These are phyloP conservation scores for Plenodomus biglobosus DNA, from an alignment of 2,329 filamentous ascomycete genomes.

Conservation along the genomic window DNA sequence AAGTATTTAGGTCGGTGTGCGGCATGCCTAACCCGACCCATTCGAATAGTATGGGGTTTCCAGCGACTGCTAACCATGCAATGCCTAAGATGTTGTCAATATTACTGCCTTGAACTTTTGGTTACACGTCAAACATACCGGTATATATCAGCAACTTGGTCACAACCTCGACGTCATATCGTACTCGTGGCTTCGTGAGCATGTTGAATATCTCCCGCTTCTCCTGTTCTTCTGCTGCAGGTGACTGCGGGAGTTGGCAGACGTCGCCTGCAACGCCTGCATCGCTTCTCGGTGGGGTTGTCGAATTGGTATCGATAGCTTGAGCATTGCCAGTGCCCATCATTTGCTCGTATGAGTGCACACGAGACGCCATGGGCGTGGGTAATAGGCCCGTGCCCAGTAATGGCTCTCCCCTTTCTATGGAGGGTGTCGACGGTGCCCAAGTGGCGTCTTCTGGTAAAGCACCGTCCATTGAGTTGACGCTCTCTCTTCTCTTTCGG, in stretches of 20 bases:
- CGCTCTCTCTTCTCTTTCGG: slow-evolving; percentile 63
- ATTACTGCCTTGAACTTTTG: not conserved
- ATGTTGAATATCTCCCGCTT: slow-evolving; percentile 74
- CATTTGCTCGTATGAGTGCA: slow-evolving; percentile 70
- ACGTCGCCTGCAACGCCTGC: slow-evolving; percentile 36
- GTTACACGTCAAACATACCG: slow-evolving; percentile 58
- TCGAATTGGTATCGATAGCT: slow-evolving; percentile 4
- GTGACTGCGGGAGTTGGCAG: slow-evolving; percentile 16
- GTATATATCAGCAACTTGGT: slow-evolving; percentile 95
- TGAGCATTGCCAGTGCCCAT: slow-evolving; percentile 66
- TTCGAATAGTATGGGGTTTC: slow-evolving; percentile 73
- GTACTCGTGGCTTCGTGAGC: slow-evolving; percentile 81
- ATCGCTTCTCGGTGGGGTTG: slow-evolving; percentile 35
- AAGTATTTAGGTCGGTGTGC: not conserved
- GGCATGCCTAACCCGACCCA: slow-evolving; percentile 53
- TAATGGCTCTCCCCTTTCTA: slow-evolving; percentile 36
- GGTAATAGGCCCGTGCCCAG: slow-evolving; percentile 49
- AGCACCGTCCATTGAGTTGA: slow-evolving; percentile 46
- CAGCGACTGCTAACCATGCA: slow-evolving; percentile 75
- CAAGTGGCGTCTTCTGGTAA: slow-evolving; percentile 32
- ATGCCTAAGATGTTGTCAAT: slow-evolving; percentile 62
- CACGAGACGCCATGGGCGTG: slow-evolving; percentile 49
- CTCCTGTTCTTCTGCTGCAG: slow-evolving; percentile 41
- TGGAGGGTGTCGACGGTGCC: slow-evolving; percentile 30
- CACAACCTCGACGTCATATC: slow-evolving; percentile 98